These are phyloP conservation scores for Scopulariopsis brevicaulis DNA, from an alignment of 2,329 filamentous ascomycete genomes.

Conservation along the genomic window DNA sequence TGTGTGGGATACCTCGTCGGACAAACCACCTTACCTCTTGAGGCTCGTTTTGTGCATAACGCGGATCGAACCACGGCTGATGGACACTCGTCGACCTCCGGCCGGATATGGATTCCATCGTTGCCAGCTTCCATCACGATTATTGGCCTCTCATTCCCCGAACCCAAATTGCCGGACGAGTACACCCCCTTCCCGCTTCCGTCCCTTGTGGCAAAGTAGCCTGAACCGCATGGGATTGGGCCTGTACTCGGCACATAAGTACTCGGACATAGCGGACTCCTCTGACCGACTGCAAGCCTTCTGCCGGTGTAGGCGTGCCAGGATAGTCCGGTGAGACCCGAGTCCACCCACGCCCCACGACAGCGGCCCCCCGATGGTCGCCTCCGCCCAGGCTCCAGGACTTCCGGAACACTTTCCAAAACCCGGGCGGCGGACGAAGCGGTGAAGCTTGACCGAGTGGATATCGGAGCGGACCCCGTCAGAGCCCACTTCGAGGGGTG, in stretches of 20 bases:
- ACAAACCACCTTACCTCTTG: too few relatives aligned
- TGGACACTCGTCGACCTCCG: not conserved
- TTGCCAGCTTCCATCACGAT: not conserved
- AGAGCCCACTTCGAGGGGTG: not conserved
- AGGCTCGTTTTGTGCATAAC: not conserved
- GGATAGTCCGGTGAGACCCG: not conserved
- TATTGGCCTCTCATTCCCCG: not conserved
- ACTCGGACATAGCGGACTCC: not conserved
- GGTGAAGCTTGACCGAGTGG: constrained; percentile 1
- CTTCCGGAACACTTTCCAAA: not conserved
- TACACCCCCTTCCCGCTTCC: not conserved
- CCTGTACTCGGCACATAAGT: not conserved
- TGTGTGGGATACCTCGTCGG: too few relatives aligned
- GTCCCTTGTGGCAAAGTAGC: not conserved
- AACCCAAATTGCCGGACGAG: not conserved
- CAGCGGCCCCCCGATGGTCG: not conserved
- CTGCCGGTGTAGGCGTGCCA: not conserved
- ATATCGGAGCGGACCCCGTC: not conserved
- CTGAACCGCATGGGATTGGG: not conserved
- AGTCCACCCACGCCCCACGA: not conserved
- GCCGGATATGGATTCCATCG: not conserved
- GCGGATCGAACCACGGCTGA: not conserved
- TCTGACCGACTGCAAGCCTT: not conserved
- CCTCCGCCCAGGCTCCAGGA: not conserved
- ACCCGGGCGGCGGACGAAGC: not conserved